Base-by-base conservation (phyloP, 768 basidiomycete genomes). In the Dioszegia aurantiaca region DNA sequence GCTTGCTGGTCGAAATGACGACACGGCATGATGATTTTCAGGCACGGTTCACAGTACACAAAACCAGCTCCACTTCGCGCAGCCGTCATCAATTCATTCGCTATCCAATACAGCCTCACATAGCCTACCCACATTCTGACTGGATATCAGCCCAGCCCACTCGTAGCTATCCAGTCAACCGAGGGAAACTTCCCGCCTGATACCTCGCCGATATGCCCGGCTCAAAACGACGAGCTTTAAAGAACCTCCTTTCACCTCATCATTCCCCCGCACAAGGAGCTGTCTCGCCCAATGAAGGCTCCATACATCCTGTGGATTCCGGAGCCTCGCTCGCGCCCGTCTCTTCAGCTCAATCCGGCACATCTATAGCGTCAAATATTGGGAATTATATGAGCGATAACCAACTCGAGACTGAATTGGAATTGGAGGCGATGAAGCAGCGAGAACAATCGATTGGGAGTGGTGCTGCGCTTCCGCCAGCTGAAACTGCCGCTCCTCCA, bases 191-290 rank as follows among this genome's bases (percentile, higher is more conserved):
- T 26, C 23, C 5, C 11, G 21, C 23, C 26, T 28, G 8, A 28
- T 9, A 23, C 47, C 31, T 9, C 11, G 16, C 24, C 31, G 17
- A 48, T 11, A 74, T 74, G 71, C 70, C 74, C n/a, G 74, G 74
- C 42, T 65, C 70, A 26, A 76, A 76, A 62, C 70, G 74, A 11
- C 52, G 70, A 56, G 70, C 70, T 9, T 58, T 76, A 6, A 76
- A 74, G 52, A 74, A 76, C 56, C 69, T 74, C 48, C 58, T 74
- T 9, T 72, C 74, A 8, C 68, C 70, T n/a, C 54, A 59, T 31
- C 27, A 46, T 43, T 52, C 58, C 39, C 30, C 42, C 21, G 21
- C 59, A 47, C 10, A 61, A 39, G 11, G 9, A 5, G 40, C 5
- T n/a, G 19, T 8, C 17, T n/a, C 40, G 5, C 16, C 40, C 9